Evolutionary conservation across 192 early-diverging fungal genomes (phyloP), one percentile per base, ranked within the genome.

Genomic region (Cladochytrium replicatum): DNA sequence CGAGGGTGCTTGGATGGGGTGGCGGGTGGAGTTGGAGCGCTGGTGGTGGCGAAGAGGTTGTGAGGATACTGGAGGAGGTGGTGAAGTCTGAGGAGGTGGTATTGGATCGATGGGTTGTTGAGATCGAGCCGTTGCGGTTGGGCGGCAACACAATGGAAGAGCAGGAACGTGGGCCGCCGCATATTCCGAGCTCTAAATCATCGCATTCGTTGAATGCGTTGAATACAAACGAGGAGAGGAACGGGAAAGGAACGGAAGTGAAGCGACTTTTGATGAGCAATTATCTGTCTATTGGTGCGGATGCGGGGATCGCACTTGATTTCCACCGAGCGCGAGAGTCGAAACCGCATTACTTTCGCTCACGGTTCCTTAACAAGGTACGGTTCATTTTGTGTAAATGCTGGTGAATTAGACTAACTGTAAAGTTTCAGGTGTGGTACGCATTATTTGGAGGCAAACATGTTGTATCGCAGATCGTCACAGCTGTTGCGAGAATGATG

Each of bases 1-100:
- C 69, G 3, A 46, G 64, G 13, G 64, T 72, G 4, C 51, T 73
- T 8, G 64, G 68, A 19, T 60, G 58, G 58, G 58, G 58, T 22
- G 58, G 58, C 43, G 58, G 58, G 4, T 60, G 58, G 58, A n/a
- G n/a, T n/a, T n/a, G n/a, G n/a, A n/a, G n/a, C n/a, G n/a, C n/a
- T n/a, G n/a, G n/a, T n/a, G 41, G 45, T 9, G 58, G 52, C 31
- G 19, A 40, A 6, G 34, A 44, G 2, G 40, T 60, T 5, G 9
- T 19, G 7, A 52, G 49, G 6, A 60, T 60, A 25, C 49, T 60
- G 19, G 51, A 52, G 3, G 58, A 54, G 9, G 43, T 60, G n/a
- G 44, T 43, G 9, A n/a, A 15, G 13, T 50, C 58, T 5, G 51
- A 15, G 7, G 50, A 46, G 21, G 50, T 54, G 23, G 15, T 42